Base-by-base conservation (phyloP, 2,329 filamentous ascomycete genomes). In the Penicillium crustosum region DNA sequence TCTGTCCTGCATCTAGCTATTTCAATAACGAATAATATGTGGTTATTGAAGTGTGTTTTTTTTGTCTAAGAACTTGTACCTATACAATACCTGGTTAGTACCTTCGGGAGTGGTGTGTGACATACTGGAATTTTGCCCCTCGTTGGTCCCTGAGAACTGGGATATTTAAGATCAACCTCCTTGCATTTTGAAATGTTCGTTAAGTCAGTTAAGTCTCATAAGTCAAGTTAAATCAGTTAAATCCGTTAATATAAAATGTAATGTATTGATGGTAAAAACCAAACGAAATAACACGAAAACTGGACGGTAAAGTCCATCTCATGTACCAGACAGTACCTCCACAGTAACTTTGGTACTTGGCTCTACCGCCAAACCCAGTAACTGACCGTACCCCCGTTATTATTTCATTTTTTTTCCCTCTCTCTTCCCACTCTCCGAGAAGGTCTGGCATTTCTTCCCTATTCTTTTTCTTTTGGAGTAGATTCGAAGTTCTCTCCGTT, bases 261-360 rank as follows among this genome's bases (percentile, higher is more conserved):
- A 17, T 12, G 29, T 31, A 31, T 31, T 31, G 27, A 27, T 3
- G 27, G 27, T 27, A 27, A 27, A 27, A 27, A 27, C 25, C 5
- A 27, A 27, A 27, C 27, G 31, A 43, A 47, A 33, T 59, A 49
- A 33, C 12, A 2, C 31, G 31, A 33, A 33, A 33, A 13, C 9
- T 38, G 33, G 17, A 36, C 27, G 15, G 13, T 4, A 35, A 25
- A 25, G 23, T 39, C 31, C 53, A 38, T 57, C 38, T 17, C 23
- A 58, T 55, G 61, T 65, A 65, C 50, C 48, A 57, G 39, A 7
- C 53, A 53, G 51, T 58, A 63, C 57, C 55, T 61, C 53, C 59
- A 58, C 54, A 62, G 60, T 62, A 64, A 64, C 62, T 61, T 61
- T 58, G 54, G 62, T 60, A 62, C 62, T 63, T 64, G 62, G 63